A percentile compares a stretch with the other conserved stretches of the same genome.
phyloP scores from a whole-genome alignment of 2,329 filamentous ascomycete species.

The Penicillium sp. region DNA sequence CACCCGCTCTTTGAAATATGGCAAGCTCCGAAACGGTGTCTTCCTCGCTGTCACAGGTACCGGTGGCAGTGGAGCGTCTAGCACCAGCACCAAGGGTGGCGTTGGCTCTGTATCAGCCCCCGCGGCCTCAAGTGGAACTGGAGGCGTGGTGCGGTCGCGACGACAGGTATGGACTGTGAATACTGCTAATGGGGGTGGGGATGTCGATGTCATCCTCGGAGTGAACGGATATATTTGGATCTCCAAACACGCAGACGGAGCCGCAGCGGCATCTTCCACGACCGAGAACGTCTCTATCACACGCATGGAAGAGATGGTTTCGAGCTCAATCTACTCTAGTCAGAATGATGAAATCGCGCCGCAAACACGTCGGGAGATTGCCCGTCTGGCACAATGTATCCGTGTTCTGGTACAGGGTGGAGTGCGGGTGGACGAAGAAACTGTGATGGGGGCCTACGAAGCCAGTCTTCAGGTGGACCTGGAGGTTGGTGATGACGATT shows the following conservation, averaged over 20 bases:
- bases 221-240: slow-evolving; percentile 99
- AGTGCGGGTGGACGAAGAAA: slow-evolving; percentile 84
- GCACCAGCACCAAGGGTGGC: slow-evolving; percentile 32
- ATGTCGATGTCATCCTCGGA: slow-evolving; percentile 81
- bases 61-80: slow-evolving; percentile 63
- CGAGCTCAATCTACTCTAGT: slow-evolving; percentile 83
- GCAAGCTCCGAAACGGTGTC: slow-evolving; percentile 89
- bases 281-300: slow-evolving; percentile 65
- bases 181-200: slow-evolving; percentile 47
- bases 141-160: slow-evolving; percentile 77
- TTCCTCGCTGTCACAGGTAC: slow-evolving; percentile 80
- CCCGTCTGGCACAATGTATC: slow-evolving; percentile 76
- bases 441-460: slow-evolving; percentile 76
- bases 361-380: slow-evolving; percentile 82
- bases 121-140: slow-evolving; percentile 64
- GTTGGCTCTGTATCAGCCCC: slow-evolving; percentile 49
- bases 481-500: slow-evolving; percentile 41
- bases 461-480: slow-evolving; percentile 69
- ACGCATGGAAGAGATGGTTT: slow-evolving; percentile 82
- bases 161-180: slow-evolving; percentile 81
- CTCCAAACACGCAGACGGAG: slow-evolving; percentile 70
- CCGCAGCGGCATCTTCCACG: slow-evolving; percentile 42
- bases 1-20: slow-evolving; percentile 87
- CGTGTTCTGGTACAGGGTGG: slow-evolving; percentile 78
- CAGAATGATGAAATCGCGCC: slow-evolving; percentile 84